Evolutionary conservation across 129 eudicot species (phyloP), one percentile per base, ranked within the genome.

Genomic region (Heracleum sosnowskyi): DNA sequence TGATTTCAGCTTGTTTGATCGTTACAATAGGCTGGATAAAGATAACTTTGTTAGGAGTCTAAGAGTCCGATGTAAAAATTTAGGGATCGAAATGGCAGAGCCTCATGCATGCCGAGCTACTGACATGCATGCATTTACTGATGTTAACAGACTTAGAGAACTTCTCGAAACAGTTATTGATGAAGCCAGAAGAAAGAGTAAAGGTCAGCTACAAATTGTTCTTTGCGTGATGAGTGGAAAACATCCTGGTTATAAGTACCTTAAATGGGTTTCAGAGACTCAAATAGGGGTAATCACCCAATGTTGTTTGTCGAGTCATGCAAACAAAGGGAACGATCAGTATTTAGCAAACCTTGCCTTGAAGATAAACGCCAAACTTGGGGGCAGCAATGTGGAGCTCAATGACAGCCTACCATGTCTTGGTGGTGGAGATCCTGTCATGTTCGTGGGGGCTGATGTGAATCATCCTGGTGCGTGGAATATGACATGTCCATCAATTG

Each of bases 391-490:
- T 37, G 84, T 85, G 31, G 91, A 91, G 44, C 87, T 93, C 17
- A 16, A 18, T 2, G 85, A 78, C 33, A 53, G 64, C 40, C 87
- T 91, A 42, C 91, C 91, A 18, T 69, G 55, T 28, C 85, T 93
- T 73, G 77, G 31, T 3, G 53, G 39, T 15, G 76, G 35, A 6
- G 89, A 88, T n/a, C 91, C 63, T 28, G 86, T 72, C 8, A 93
- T 93, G 98, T 86, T 93, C 24, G 82, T 93, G 4, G 98, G 98
- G 24, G 98, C 93, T 3, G 98, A 91, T 82, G 98, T 93, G 2
- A 93, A 91, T 77, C 98, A 93, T 69, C 97, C 98, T 15, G 86
- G 85, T 0, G 78, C 91, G 8, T 11, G 57, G 24, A 88, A 93
- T 79, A 6, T 5, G 5, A 34, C 77, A 5, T 78, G 89, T 74